phyloP scores from a whole-genome alignment of 2,329 filamentous ascomycete genomes.

The Drechslerella dactyloides region DNA sequence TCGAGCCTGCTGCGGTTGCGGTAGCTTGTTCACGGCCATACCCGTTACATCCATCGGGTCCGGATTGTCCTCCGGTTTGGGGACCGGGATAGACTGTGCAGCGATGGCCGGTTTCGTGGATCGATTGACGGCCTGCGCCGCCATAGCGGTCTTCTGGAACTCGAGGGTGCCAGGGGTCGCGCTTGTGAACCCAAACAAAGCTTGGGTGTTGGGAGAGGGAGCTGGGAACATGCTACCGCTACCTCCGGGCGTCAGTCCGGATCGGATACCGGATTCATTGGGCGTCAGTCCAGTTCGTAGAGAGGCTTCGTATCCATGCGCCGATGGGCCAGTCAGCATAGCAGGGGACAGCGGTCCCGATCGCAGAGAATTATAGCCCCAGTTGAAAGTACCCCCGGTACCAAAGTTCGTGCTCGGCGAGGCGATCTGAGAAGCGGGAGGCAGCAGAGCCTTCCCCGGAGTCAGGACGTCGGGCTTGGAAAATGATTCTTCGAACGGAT shows the following conservation, averaged over 20 bases:
- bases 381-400: constrained; percentile 76
- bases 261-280: constrained; percentile 92
- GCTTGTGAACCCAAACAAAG: constrained; percentile 78
- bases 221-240: constrained; percentile 97
- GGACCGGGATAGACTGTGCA: constrained; percentile 59
- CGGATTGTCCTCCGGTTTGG: constrained; percentile 60
- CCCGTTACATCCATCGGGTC: constrained; percentile 54
- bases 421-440: constrained; percentile 86
- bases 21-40: constrained; percentile 57
- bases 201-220: constrained; percentile 80
- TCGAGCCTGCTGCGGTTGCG: constrained; percentile 55
- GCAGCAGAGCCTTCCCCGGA: constrained; percentile 75
- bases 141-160: constrained; percentile 91
- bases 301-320: constrained; percentile 70
- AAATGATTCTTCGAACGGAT: constrained; percentile 97
- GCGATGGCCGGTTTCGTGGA: constrained; percentile 57
- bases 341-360: constrained; percentile 94
- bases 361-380: constrained; percentile 81
- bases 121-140: constrained; percentile 65
- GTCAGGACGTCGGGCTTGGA: constrained; percentile 65
- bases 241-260: constrained; percentile 89
- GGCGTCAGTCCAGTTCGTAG: constrained; percentile 84
- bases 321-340: constrained; percentile 84
- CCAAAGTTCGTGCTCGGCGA: constrained; percentile 83
- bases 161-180: constrained; percentile 90